Evolutionary conservation across 805 yeast genomes (phyloP).

Genomic region (Metschnikowia reukaufii): DNA sequence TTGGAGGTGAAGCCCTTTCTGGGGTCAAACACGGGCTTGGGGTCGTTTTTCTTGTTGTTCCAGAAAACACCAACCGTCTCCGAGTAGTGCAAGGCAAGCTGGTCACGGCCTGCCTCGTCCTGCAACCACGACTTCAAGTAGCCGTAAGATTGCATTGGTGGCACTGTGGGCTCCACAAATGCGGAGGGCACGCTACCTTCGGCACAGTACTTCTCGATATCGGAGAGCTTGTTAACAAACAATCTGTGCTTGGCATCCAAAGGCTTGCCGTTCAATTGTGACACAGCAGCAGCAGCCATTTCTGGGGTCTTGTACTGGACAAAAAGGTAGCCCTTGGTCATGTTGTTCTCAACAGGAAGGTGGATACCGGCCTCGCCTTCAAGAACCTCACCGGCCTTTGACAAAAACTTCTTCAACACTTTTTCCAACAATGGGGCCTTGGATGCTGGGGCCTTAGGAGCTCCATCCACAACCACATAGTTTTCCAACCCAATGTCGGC

Average conservation of each 20-base stretch:
- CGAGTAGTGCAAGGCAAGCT: slow-evolving; percentile 73
- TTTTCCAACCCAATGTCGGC: slow-evolving; percentile 65
- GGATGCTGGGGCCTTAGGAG: slow-evolving; percentile 90
- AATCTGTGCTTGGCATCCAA: slow-evolving; percentile 92
- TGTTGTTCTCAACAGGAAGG: slow-evolving; percentile 79
- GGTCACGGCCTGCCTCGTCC: slow-evolving; percentile 88
- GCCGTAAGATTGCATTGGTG: slow-evolving; percentile 73
- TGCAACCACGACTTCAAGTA: slow-evolving; percentile 89
- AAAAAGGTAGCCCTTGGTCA: slow-evolving; percentile 82
- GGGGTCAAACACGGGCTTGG: slow-evolving; percentile 76
- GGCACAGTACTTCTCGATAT: slow-evolving; percentile 74
- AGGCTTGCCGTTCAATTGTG: slow-evolving; percentile 80
- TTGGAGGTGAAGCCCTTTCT: slow-evolving; percentile 85
- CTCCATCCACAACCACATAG: slow-evolving; percentile 88
- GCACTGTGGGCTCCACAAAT: slow-evolving; percentile 69
- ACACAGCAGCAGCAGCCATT: slow-evolving; percentile 76
- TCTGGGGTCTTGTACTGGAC: slow-evolving; percentile 72
- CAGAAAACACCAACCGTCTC: slow-evolving; percentile 84
- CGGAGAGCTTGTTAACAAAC: slow-evolving; percentile 76
- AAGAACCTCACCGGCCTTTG: slow-evolving; percentile 71
- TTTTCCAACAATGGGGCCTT: slow-evolving; percentile 81
- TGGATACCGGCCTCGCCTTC: slow-evolving; percentile 62
- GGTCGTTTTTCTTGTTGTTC: slow-evolving; percentile 71
- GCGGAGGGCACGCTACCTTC: slow-evolving; percentile 60
- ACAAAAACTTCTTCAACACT: slow-evolving; percentile 79